Evolutionary conservation across 495 filamentous ascomycete genomes (phyloP), one percentile per base, ranked within the genome.

Genomic region (Tirmania nivea): DNA sequence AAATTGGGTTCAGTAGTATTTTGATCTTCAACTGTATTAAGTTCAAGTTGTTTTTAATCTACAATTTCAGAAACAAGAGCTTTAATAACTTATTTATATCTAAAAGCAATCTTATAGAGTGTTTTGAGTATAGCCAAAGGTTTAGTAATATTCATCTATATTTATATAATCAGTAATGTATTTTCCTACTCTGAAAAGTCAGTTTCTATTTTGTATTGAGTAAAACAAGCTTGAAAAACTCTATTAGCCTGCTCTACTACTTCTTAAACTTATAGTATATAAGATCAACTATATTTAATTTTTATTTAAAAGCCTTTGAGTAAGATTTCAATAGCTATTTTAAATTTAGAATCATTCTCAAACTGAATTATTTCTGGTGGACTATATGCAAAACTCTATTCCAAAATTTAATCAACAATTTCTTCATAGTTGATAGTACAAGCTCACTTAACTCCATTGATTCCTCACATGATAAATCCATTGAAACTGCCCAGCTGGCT

Each of bases 401-500:
- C 7, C 21, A 35, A n/a, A 12, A 57, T 48, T 8, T 37, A 1
- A 8, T 54, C 8, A 34, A 52, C 35, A 17, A 57, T 31, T 2
- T 7, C 21, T 17, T 57, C 54, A 10, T 45, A 16, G 4, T 12
- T 49, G 9, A 54, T 20, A 16, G 37, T 0, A 31, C 25, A 45
- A 0, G 19, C 34, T 8, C 16, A 52, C 48, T 17, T 61, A 58
- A 35, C 35, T 56, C n/a, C 58, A 59, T 39, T 63, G 51, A 19
- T 63, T 56, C 7, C 52, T 10, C 8, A 61, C 52, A 53, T 59
- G 51, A 5, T 49, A 55, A 14, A 63, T 59, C 56, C 56, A 61
- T 6, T 49, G 35, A 42, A 39, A 61, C 0, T 52, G 10, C 6
- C 48, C 48, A 50, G 59, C 50, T 1, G 56, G 55, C 11, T 53